Evolutionary conservation across 176 grass and related monocot species (phyloP), one percentile per base, ranked within the genome.

Genomic region (Microstegium vimineum): DNA sequence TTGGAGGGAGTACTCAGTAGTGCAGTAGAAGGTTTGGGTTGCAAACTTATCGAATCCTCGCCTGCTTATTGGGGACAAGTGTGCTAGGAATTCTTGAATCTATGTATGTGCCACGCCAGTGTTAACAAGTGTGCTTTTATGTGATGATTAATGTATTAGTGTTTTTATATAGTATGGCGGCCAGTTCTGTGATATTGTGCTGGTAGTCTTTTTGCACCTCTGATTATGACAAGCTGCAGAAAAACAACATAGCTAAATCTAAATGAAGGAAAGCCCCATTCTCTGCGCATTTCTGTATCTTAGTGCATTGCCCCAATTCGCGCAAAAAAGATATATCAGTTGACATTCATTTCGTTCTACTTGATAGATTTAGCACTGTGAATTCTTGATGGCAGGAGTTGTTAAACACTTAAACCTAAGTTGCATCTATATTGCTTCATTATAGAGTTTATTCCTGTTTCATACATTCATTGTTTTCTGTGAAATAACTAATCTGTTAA

Each of bases 401-500:
- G 40, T 70, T 61, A 26, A 47, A 17, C 16, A 45, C 35, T 34
- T 74, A 10, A 28, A 68, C 5, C 60, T 81, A 18, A 13, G 1
- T 49, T 33, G 13, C 15, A 13, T 61, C 31, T 25, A 16, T 70
- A 40, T 68, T 17, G 46, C 37, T 46, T 81, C 46, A 46, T 61
- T 25, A 57, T 23, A 59, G 54, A 23, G n/a, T 59, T 25, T 25
- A 11, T 59, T n/a, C n/a, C n/a, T 59, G 14, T 61, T 80, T 69
- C 8, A 18, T 68, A 52, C 9, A 74, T 6, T 30, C 3, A 33
- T 68, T 0, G 18, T 62, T 40, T 74, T 20, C 26, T 69, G 17
- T 83, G 49, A 74, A 40, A 78, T 73, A 35, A 82, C 18, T 22
- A 52, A 52, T 52, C 16, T 51, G 18, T 56, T 59, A 66, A 71